Percentiles rank a stretch among this genome's conserved stretches.
These are phyloP conservation scores for Artemisia annua DNA, from an alignment of 129 eudicot genomes.

Conservation along the genomic window DNA sequence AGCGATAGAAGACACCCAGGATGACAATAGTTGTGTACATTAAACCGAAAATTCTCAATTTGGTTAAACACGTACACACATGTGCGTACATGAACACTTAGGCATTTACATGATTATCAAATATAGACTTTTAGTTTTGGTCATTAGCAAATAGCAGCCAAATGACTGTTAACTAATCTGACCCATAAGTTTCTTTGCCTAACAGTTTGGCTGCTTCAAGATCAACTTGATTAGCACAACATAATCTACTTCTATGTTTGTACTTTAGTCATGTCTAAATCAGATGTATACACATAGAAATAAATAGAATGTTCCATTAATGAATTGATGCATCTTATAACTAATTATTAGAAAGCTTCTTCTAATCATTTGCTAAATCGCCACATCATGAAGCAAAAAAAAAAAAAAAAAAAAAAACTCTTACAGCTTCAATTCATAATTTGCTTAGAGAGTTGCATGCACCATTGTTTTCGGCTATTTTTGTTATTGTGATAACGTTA, in stretches of 20 bases:
- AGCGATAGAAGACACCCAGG: too few relatives aligned
- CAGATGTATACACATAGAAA: neutral
- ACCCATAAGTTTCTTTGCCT: neutral
- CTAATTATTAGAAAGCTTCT: neutral
- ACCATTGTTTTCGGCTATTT: too few relatives aligned
- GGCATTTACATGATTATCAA: neutral
- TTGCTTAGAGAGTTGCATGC: too few relatives aligned
- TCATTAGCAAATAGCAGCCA: neutral
- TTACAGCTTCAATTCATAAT: neutral
- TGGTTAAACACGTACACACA: neutral
- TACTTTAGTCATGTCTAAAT: conserved; percentile 11
- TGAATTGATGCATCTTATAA: neutral
- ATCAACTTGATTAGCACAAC: neutral
- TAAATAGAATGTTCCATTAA: neutral
- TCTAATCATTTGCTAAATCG: neutral
- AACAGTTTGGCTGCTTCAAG: neutral
- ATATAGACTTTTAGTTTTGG: neutral
- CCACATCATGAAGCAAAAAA: neutral
- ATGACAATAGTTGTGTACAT: too few relatives aligned
- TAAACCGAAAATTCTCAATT: neutral
- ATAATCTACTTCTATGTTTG: neutral
- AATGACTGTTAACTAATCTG: neutral
- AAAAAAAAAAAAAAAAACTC: neutral
- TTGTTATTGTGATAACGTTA: too few relatives aligned
- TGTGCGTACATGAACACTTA: neutral